Evolutionary conservation across 345 rosid genomes (phyloP).

Genomic region (Eucalyptus camaldulensis): DNA sequence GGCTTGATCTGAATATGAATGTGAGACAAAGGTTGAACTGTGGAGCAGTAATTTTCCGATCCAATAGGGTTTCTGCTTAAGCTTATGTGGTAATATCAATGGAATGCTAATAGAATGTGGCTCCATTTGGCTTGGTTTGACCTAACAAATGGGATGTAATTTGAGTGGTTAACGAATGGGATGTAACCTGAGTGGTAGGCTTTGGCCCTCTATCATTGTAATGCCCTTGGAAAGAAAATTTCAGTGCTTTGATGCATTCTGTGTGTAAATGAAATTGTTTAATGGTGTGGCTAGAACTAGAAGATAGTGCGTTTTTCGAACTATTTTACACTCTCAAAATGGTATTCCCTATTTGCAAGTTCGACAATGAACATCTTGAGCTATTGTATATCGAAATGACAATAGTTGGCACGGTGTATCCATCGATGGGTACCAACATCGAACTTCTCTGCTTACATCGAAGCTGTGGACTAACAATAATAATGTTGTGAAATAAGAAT

Average conservation of each 20-base stretch:
- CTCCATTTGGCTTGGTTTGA: not conserved
- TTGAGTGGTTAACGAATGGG: not conserved
- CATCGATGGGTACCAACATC: not conserved
- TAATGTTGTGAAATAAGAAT: not conserved
- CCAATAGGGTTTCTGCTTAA: not conserved
- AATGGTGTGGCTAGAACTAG: not conserved
- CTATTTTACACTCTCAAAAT: not conserved
- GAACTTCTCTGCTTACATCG: not conserved
- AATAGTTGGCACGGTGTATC: not conserved
- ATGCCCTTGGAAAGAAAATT: not conserved
- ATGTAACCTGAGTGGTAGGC: not conserved
- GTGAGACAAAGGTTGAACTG: not conserved
- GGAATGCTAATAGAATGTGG: not conserved
- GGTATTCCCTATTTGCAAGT: not conserved
- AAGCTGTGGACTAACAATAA: not conserved
- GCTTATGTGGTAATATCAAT: not conserved
- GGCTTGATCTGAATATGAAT: not conserved
- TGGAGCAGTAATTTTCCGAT: not conserved
- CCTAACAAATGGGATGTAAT: not conserved
- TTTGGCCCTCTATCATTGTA: not conserved
- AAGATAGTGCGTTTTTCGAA: not conserved
- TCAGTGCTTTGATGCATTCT: not conserved
- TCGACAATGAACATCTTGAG: not conserved
- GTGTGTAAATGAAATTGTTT: not conserved
- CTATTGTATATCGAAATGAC: not conserved